Percentiles rank a stretch among this genome's conserved stretches.
phyloP scores from a whole-genome alignment of 176 grass and related monocot genomes.

The Olyra latifolia region DNA sequence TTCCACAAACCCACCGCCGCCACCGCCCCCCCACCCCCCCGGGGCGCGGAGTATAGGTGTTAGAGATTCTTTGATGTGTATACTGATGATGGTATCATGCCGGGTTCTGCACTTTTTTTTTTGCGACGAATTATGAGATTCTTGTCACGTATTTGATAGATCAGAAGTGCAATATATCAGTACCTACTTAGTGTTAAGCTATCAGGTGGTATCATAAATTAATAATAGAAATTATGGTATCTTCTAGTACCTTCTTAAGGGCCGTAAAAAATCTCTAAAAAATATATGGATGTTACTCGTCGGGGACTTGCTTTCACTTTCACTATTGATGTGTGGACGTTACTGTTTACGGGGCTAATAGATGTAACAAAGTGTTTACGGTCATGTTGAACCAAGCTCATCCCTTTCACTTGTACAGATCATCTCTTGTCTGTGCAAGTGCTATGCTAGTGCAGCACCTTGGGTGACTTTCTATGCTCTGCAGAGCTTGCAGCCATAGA shows the following conservation, averaged over 20 bases:
- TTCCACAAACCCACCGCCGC: no score
- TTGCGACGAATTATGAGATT: neutral
- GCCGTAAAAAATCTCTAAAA: no score
- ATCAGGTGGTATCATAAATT: no score
- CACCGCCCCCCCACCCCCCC: no score
- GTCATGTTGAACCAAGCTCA: neutral
- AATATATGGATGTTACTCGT: neutral
- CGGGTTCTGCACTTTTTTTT: neutral
- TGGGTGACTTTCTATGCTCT: neutral
- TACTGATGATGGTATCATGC: neutral
- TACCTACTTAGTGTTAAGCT: no score
- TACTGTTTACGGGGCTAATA: neutral
- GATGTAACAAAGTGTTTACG: neutral
- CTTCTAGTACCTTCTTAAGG: no score
- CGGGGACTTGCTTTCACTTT: neutral
- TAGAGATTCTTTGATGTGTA: slow-evolving; percentile 21
- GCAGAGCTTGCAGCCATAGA: neutral
- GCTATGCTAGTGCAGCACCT: neutral
- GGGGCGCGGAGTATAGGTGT: neutral
- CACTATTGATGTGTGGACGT: neutral
- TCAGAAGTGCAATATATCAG: slow-evolving; percentile 8
- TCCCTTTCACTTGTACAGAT: neutral
- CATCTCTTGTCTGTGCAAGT: neutral
- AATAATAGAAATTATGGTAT: no score
- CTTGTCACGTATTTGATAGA: neutral